Evolutionary conservation across 2,329 filamentous ascomycete genomes (phyloP), one percentile per base, ranked within the genome.

Genomic region (Epichloe sylvatica): DNA sequence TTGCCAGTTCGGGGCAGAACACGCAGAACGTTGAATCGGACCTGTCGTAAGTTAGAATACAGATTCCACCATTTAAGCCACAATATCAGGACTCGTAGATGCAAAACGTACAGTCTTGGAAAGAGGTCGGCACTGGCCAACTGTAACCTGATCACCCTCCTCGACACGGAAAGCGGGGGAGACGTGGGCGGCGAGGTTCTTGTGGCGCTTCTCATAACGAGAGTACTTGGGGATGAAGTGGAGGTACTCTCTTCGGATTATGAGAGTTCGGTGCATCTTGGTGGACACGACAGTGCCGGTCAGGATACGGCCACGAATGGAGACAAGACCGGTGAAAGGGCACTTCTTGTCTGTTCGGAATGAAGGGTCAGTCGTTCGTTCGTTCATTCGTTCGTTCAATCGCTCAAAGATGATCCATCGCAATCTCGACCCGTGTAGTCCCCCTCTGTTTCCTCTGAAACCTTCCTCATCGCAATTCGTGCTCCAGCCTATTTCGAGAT

Each of bases 161-260:
- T 94, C 86, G 66, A 97, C 90, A 95, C 92, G 92, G 89, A 98
- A 98, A 74, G 91, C 91, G 66, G 92, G 92, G 60, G 90, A 96
- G 67, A 97, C 91, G 83, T 98, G 92, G 62, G 91, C 92, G 68
- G 92, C 88, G 61, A 98, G 81, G 84, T 98, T 98, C 86, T 96
- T 96, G 87, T 98, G 92, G 74, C 92, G 83, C 85, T 96, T 97
- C 88, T 98, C 94, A 76, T 98, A 98, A 84, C 92, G 87, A 72
- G 86, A 81, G 84, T 98, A 98, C 81, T 98, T 98, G 75, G 90
- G 90, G 71, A 98, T 86, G 78, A 87, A 98, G 81, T 98, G 92
- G 57, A 98, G 88, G 82, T 98, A 98, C 82, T 98, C 92, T 76
- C 92, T 85, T 74, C 92, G 92, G 81, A 98, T 94, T 77, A 98